Base-by-base conservation (phyloP, 805 yeast genomes). In the Phaffomyces antillensis region DNA sequence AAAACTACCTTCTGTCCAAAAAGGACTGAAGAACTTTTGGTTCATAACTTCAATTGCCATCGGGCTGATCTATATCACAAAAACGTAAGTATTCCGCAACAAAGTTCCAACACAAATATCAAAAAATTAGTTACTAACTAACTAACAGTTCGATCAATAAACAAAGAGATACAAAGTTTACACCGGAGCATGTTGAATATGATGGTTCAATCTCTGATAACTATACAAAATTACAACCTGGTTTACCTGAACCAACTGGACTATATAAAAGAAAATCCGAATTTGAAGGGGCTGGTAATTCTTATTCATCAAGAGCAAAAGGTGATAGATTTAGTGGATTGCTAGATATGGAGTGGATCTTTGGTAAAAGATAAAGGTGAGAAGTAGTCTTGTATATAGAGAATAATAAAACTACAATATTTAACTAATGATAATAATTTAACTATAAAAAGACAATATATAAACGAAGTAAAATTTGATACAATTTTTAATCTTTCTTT, bases 201-300 rank as follows among this genome's bases (percentile, higher is more conserved):
- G 49, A 68, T 48, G 26, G 12, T 11, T 11, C 34, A n/a, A 18
- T 13, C 1, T 40, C 20, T 3, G 40, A 12, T 3, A 16, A 26
- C 6, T 54, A 63, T 23, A 68, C 75, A 2, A 62, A 61, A 39
- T 61, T 67, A 12, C 71, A 72, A 50, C 85, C 84, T 1, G 86
- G 86, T 1, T 72, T 77, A 43, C 83, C 83, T 11, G 64, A 60
- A 38, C 59, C 64, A 15, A 66, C 65, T 2, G 58, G 61, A 7
- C 56, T 55, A 23, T 65, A 63, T 20, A 55, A 63, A 37, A 65
- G 89, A 49, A 78, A 79, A 50, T 76, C 83, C 43, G 79, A 75
- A 54, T 85, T 73, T 56, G 86, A 81, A 52, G 91, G 89, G 6
- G 71, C 83, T 1, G 86, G 87, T 1, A 66, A 67, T 44, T 75